A percentile compares a stretch with the other conserved stretches of the same genome.
Conservation (phyloP, 2,329 filamentous ascomycete species). For the Onygena corvina region DNA sequence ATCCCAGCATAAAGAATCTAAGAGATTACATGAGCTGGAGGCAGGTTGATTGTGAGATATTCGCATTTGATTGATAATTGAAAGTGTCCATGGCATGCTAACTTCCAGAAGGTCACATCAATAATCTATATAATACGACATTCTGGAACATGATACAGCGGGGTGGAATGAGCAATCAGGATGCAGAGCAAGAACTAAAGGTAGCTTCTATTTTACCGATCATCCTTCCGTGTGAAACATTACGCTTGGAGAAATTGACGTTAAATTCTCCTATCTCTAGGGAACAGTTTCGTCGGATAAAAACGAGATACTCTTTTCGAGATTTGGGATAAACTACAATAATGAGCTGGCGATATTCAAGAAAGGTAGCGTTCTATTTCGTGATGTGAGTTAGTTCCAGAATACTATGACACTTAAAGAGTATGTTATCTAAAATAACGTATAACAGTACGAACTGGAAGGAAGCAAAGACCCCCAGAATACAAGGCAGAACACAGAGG, state of each 20-base stretch:
- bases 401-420: background rate
- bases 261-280: constrained; percentile 31
- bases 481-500: constrained; percentile 26
- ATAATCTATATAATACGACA: constrained; percentile 95
- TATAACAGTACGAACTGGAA: constrained; percentile 55
- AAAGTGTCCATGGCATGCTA: no score
- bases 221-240: constrained; percentile 17
- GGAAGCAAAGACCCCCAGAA: constrained; percentile 37
- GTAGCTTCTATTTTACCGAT: constrained; percentile 30
- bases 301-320: constrained; percentile 85
- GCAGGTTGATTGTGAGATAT: constrained; percentile 84
- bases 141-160: constrained; percentile 82
- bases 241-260: constrained; percentile 2
- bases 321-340: constrained; percentile 93
- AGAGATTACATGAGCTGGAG: constrained; percentile 95
- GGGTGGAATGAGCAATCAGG: constrained; percentile 61
- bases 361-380: constrained; percentile 83
- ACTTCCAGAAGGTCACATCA: constrained; percentile 63
- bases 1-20: constrained; percentile 69
- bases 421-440: background rate
- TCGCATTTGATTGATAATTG: no score
- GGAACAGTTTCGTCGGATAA: constrained; percentile 79
- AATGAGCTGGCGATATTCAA: constrained; percentile 85
- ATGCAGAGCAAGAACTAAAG: constrained; percentile 69
- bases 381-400: constrained; percentile 49